Base-by-base conservation (phyloP, 2,329 filamentous ascomycete species). In the Leptodontidium sp. region DNA sequence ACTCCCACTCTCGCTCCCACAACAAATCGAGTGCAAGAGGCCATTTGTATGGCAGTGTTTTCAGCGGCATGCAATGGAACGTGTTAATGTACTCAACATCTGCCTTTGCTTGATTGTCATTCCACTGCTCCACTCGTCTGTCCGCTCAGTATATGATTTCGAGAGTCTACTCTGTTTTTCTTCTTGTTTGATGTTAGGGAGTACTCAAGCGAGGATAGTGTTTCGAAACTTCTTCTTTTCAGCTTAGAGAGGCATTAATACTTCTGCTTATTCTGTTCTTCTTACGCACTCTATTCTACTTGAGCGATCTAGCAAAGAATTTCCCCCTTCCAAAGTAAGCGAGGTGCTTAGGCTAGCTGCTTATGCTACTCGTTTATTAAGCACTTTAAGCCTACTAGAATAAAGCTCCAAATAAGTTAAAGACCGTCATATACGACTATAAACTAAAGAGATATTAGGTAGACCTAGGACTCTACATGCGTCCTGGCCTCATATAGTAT, bases 341-440 rank as follows among this genome's bases (percentile, higher is more conserved):
- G 4, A 32, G 17, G 47, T n/a, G 21, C 6, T n/a, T 21, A 9
- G 17, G 1, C 14, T n/a, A 4, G 47, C 29, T 32, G 29, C 21
- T 21, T 49, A 49, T 45, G 24, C 12, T 50, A 49, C 57, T 17
- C 26, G 4, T 12, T 38, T 59, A 17, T 24, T 14, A 45, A 14
- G 17, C 29, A 21, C n/a, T 50, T 50, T n/a, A 17, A 47, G 15
- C 29, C 45, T 6, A 8, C 17, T 12, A 55, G 53, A 24, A 61
- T 55, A 52, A 43, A 45, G 2, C 1, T 55, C 26, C 38, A 32
- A 57, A 55, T 52, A 66, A 45, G 12, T 4, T 8, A 2, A 21
- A 2, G 6, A 49, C 26, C 66, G 35, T 21, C 61, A 68, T 61
- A 73, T 73, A 72, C 70, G 71, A 73, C 70, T 68, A 72, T 71